phyloP scores from a whole-genome alignment of 106 monocot genomes.

The Chionographis japonica region DNA sequence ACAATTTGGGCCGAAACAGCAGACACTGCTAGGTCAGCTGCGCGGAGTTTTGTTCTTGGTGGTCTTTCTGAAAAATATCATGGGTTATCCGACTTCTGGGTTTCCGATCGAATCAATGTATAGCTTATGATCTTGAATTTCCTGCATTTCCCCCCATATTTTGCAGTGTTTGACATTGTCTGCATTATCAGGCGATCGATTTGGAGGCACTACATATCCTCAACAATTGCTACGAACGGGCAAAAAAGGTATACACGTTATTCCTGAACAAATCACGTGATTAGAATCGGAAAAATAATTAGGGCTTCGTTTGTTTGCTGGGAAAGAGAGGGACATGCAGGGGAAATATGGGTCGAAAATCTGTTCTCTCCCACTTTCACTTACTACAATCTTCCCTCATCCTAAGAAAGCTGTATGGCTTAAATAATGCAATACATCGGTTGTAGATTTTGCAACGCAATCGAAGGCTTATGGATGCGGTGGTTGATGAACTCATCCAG shows the following conservation, averaged over 20 bases:
- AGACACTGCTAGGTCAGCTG: conserved; percentile 85
- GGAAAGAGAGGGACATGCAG: no score
- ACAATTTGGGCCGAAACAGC: conserved; percentile 93
- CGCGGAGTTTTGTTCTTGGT: conserved; percentile 66
- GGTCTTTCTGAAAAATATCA: conserved; percentile 74
- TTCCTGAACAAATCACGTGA: not conserved
- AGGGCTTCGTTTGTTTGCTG: no score
- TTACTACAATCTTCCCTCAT: not conserved
- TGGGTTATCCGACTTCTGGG: conserved; percentile 74
- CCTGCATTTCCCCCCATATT: not conserved
- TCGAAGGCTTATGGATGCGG: conserved; percentile 44
- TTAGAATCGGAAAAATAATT: no score
- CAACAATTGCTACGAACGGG: conserved; percentile 68
- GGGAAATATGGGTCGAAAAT: no score
- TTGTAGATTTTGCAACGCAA: conserved; percentile 67
- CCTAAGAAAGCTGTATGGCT: not conserved
- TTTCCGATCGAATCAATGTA: conserved; percentile 70
- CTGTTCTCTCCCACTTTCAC: not conserved
- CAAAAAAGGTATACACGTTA: conserved; percentile 43
- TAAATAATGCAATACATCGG: not conserved
- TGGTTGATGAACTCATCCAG: conserved; percentile 54
- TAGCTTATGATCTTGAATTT: not conserved
- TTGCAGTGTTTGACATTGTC: not conserved
- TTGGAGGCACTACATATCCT: conserved; percentile 63
- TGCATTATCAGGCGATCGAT: conserved; percentile 66